These are phyloP conservation scores for Euptelea pleiosperma DNA, from an alignment of 164 flowering plant species.

Conservation along the genomic window DNA sequence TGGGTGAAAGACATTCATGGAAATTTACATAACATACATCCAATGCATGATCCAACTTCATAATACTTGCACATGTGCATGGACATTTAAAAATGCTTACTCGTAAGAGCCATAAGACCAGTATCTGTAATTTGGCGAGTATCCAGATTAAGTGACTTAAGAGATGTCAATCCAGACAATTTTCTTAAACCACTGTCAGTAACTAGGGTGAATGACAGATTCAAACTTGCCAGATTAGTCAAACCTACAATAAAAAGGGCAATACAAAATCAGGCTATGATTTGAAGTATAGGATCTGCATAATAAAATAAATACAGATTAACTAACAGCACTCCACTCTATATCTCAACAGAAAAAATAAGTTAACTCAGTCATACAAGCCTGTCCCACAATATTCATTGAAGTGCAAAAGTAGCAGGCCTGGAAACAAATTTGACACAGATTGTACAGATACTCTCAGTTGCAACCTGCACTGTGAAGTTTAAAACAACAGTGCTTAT, in stretches of 20 bases:
- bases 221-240: constrained; percentile 62
- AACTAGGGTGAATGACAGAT: constrained; percentile 80
- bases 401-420: no score
- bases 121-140: constrained; percentile 78
- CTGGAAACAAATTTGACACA: no score
- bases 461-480: no score
- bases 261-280: background rate
- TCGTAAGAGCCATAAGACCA: constrained; percentile 77
- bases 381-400: no score
- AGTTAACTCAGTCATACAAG: no score
- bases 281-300: no score
- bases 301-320: no score
- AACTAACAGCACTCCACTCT: no score
- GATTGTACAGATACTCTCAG: no score
- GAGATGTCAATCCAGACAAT: constrained; percentile 67
- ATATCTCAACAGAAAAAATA: no score
- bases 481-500: no score
- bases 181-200: constrained; percentile 72
- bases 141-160: constrained; percentile 89
- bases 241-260: constrained; percentile 50
- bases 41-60: background rate
- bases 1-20: no score
- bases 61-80: background rate
- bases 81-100: constrained; percentile 36
- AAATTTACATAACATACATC: background rate